Conservation (phyloP, 148 eudicot genomes). For the Rhododendron ferrugineum region DNA sequence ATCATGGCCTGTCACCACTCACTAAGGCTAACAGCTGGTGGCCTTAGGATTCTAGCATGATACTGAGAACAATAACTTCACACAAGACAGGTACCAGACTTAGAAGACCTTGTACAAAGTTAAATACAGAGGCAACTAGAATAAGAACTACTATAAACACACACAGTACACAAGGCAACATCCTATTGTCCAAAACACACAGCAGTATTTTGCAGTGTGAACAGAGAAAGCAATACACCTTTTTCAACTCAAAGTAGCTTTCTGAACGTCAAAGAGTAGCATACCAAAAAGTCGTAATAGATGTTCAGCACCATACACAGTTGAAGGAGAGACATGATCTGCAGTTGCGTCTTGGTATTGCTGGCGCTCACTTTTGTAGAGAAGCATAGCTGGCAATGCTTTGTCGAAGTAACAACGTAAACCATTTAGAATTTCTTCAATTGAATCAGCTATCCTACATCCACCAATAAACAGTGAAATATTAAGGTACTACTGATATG, state of each 20-base stretch:
- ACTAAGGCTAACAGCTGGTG: background rate
- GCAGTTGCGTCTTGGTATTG: slow-evolving; percentile 67
- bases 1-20: background rate
- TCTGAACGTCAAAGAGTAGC: slow-evolving; percentile 12
- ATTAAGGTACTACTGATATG: background rate
- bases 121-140: background rate
- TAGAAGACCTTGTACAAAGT: background rate
- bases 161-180: background rate
- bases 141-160: background rate
- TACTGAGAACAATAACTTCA: background rate
- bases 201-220: background rate
- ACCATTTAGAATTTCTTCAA: slow-evolving; percentile 78
- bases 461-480: background rate
- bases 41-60: background rate
- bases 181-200: background rate
- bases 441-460: slow-evolving; percentile 64
- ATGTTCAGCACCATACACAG: slow-evolving; percentile 94
- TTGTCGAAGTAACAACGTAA: slow-evolving; percentile 81
- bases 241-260: background rate
- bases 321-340: slow-evolving; percentile 74
- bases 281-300: slow-evolving; percentile 93
- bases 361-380: slow-evolving; percentile 87
- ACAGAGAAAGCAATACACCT: background rate
- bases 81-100: background rate
- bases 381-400: slow-evolving; percentile 74